Percentiles rank a stretch among this genome's conserved stretches.
Conservation (phyloP, 768 basidiomycete species). For the Leccinum arenicola region DNA sequence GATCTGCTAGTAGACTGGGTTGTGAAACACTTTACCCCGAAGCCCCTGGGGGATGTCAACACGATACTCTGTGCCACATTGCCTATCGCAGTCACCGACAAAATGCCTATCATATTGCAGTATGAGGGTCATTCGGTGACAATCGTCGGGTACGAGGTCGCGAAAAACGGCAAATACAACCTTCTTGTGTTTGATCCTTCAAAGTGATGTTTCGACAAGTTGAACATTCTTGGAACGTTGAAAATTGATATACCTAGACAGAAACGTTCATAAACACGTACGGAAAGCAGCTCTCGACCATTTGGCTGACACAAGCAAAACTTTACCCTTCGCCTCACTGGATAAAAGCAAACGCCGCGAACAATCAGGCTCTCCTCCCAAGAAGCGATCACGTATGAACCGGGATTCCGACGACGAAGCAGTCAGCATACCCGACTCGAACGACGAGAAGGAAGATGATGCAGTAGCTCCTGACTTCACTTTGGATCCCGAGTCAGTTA, state of each 20-base stretch:
- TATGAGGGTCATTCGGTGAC: slow-evolving; percentile 84
- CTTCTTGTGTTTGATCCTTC: slow-evolving; percentile 81
- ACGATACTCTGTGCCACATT: slow-evolving; percentile 50
- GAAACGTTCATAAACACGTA: slow-evolving; percentile 9
- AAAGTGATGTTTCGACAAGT: slow-evolving; percentile 38
- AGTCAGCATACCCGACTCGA: slow-evolving; percentile 23
- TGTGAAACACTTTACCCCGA: slow-evolving; percentile 61
- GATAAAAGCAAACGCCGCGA: slow-evolving; percentile 24
- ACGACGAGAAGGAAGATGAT: slow-evolving; percentile 9
- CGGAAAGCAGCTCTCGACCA: slow-evolving; percentile 22
- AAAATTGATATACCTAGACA: slow-evolving; percentile 9
- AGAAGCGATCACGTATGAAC: slow-evolving; percentile 29
- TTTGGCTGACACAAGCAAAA: slow-evolving; percentile 1
- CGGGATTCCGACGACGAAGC: slow-evolving; percentile 26
- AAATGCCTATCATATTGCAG: slow-evolving; percentile 82
- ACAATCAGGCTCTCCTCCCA: slow-evolving; percentile 18
- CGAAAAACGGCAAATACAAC: slow-evolving; percentile 52
- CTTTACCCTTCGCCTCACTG: slow-evolving; percentile 4
- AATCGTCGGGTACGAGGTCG: slow-evolving; percentile 79
- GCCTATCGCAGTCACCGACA: slow-evolving; percentile 54
- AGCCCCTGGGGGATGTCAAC: slow-evolving; percentile 40
- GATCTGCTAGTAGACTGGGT: slow-evolving; percentile 67
- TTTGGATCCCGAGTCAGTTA: slow-evolving; percentile 32
- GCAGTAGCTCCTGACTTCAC: background rate
- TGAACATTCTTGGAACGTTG: background rate